phyloP scores from a whole-genome alignment of 192 early-diverging fungal genomes.

The Coemansia sp. region DNA sequence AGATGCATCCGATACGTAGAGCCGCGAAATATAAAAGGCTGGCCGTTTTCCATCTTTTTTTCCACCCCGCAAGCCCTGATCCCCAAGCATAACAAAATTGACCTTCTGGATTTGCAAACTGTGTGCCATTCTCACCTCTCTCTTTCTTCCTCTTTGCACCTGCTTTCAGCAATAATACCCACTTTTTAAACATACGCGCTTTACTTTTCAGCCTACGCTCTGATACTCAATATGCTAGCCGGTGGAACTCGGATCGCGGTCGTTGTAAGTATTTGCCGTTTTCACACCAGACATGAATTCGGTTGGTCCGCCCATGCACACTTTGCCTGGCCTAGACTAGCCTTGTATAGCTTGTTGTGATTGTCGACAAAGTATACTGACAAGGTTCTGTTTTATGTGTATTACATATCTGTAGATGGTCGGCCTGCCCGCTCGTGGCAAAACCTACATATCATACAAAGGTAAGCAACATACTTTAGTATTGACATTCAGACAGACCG shows the following conservation, averaged over 20 bases:
- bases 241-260: slow-evolving; percentile 54
- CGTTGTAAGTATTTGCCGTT: slow-evolving; percentile 30
- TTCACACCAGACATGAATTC: not conserved
- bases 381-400: not conserved
- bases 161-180: too few species aligned
- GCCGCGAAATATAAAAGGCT: too few species aligned
- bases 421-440: slow-evolving; percentile 88
- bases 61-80: too few species aligned
- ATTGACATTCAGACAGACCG: too few species aligned
- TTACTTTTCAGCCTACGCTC: not conserved
- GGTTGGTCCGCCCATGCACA: not conserved
- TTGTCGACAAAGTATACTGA: not conserved
- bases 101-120: too few species aligned
- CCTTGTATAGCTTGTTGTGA: not conserved
- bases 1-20: too few species aligned
- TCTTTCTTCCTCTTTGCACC: too few species aligned
- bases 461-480: slow-evolving; percentile 42
- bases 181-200: not conserved
- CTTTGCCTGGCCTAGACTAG: not conserved
- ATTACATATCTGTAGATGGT: slow-evolving; percentile 66
- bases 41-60: too few species aligned
- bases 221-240: slow-evolving; percentile 32
- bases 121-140: too few species aligned
- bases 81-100: too few species aligned
- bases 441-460: slow-evolving; percentile 94